Percentiles rank a stretch among this genome's conserved stretches.
Conservation (phyloP, 768 basidiomycete species). For the Amanita pseudoporphyria region DNA sequence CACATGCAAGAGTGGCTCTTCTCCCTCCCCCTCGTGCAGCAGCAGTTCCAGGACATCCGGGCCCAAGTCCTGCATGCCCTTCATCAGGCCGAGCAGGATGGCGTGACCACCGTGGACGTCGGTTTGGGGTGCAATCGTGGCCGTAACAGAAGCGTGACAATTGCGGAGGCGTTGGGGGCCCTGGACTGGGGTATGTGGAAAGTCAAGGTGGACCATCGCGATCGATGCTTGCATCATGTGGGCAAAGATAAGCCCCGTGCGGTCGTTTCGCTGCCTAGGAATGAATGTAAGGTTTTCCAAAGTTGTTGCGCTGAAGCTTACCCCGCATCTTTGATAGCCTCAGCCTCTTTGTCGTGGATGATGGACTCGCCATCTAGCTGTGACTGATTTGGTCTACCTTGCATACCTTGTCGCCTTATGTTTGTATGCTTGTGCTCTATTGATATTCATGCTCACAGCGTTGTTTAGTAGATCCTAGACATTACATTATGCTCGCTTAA, state of each 20-base stretch:
- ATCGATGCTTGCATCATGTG: background rate
- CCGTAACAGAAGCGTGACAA: constrained; percentile 5
- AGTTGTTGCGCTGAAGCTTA: background rate
- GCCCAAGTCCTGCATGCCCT: background rate
- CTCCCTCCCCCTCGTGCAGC: background rate
- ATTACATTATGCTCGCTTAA: too few relatives aligned
- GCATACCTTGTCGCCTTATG: background rate
- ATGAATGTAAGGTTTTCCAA: background rate
- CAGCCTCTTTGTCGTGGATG: background rate
- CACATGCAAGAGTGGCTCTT: constrained; percentile 7
- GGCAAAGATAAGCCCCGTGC: constrained; percentile 1
- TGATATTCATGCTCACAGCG: background rate
- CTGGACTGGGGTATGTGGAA: constrained; percentile 1
- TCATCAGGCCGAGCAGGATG: background rate
- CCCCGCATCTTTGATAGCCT: background rate
- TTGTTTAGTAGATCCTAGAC: background rate
- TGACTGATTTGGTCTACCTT: background rate
- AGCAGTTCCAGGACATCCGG: background rate
- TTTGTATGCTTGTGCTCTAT: background rate
- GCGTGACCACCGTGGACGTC: background rate
- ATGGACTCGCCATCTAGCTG: background rate
- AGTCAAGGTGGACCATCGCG: constrained; percentile 2
- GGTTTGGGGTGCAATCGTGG: constrained; percentile 2
- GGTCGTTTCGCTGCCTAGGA: background rate
- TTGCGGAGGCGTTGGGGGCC: constrained; percentile 2